A percentile compares a stretch with the other conserved stretches of the same genome.
phyloP scores from a whole-genome alignment of 2,329 filamentous ascomycete species.

The Onygenales sp. region DNA sequence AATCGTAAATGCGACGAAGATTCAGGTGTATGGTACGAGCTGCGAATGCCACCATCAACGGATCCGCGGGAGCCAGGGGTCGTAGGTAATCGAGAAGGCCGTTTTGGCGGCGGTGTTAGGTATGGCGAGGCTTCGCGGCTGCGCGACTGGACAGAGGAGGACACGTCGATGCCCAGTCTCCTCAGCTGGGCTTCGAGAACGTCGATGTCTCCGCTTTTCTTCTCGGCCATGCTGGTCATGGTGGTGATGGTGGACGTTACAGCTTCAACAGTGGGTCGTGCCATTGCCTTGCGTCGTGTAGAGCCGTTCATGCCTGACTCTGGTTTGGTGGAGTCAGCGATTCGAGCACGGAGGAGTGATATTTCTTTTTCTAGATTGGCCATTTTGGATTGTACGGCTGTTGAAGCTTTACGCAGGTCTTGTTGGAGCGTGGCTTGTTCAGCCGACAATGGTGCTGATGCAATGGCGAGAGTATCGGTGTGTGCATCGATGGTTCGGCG shows the following conservation, averaged over 20 bases:
- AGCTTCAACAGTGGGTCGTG: constrained; percentile 76
- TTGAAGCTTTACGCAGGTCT: constrained; percentile 68
- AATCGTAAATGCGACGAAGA: constrained; percentile 17
- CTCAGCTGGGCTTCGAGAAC: constrained; percentile 80
- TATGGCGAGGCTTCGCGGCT: constrained; percentile 31
- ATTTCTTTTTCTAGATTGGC: constrained; percentile 71
- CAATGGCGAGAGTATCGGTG: constrained; percentile 59
- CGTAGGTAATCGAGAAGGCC: constrained; percentile 20
- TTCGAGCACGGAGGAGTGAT: constrained; percentile 66
- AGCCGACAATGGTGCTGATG: constrained; percentile 65
- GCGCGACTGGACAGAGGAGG: constrained; percentile 2
- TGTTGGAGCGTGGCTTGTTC: constrained; percentile 78
- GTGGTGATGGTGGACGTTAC: constrained; percentile 85
- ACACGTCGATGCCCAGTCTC: constrained; percentile 48
- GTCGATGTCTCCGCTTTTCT: constrained; percentile 82
- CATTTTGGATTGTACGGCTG: constrained; percentile 63
- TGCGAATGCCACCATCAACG: constrained; percentile 20
- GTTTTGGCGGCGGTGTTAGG: constrained; percentile 24
- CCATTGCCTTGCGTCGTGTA: constrained; percentile 13
- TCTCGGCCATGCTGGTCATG: constrained; percentile 87
- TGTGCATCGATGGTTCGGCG: constrained; percentile 63
- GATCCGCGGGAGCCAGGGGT: constrained; percentile 31
- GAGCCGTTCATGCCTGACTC: constrained; percentile 39
- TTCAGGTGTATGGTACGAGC: constrained; percentile 33
- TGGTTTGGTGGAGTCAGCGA: constrained; percentile 49